A percentile compares a stretch with the other conserved stretches of the same genome.
Evolutionary conservation across 371 early-diverging fungal species (phyloP).

Genomic region (Fennellomyces sp.): DNA sequence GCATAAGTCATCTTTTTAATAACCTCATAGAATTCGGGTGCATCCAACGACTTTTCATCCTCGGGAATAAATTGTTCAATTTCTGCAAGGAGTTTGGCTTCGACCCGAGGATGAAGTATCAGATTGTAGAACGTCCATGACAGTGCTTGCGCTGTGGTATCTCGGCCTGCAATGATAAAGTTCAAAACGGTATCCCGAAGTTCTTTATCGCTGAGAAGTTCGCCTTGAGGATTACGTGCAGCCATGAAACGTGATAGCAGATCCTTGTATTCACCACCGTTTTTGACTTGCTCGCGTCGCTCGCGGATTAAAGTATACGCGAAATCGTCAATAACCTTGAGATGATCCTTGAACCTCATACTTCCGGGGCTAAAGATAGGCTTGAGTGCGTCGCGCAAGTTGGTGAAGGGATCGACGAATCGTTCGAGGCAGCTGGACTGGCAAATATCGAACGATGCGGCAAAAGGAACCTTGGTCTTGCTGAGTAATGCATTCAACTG

Average conservation of each 20-base stretch:
- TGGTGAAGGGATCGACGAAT: slow-evolving; percentile 53
- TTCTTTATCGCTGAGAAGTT: slow-evolving; percentile 39
- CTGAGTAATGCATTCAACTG: slow-evolving; percentile 31
- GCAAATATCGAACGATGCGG: slow-evolving; percentile 56
- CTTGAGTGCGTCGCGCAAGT: slow-evolving; percentile 32
- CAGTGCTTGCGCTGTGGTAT: slow-evolving; percentile 76
- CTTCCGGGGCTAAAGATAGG: slow-evolving; percentile 12
- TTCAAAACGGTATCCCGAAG: slow-evolving; percentile 72
- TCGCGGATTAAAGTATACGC: slow-evolving; percentile 43
- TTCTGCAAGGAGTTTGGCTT: slow-evolving; percentile 65
- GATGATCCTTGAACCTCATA: slow-evolving; percentile 36
- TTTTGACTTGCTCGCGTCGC: slow-evolving; percentile 29
- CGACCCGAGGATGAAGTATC: slow-evolving; percentile 53
- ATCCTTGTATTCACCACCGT: slow-evolving; percentile 40
- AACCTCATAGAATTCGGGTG: slow-evolving; percentile 39
- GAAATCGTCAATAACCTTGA: slow-evolving; percentile 50
- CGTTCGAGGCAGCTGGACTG: slow-evolving; percentile 39
- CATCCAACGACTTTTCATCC: slow-evolving; percentile 24
- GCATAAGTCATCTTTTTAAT: slow-evolving; percentile 59
- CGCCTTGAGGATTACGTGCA: slow-evolving; percentile 34
- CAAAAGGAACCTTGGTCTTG: slow-evolving; percentile 51
- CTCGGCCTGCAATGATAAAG: slow-evolving; percentile 70
- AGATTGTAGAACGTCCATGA: slow-evolving; percentile 73
- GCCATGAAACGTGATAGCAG: slow-evolving; percentile 65
- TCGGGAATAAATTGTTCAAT: slow-evolving; percentile 42